A percentile compares a stretch with the other conserved stretches of the same genome.
Evolutionary conservation across 2,329 filamentous ascomycete genomes (phyloP).

Genomic region (Hyphodiscus sp.): DNA sequence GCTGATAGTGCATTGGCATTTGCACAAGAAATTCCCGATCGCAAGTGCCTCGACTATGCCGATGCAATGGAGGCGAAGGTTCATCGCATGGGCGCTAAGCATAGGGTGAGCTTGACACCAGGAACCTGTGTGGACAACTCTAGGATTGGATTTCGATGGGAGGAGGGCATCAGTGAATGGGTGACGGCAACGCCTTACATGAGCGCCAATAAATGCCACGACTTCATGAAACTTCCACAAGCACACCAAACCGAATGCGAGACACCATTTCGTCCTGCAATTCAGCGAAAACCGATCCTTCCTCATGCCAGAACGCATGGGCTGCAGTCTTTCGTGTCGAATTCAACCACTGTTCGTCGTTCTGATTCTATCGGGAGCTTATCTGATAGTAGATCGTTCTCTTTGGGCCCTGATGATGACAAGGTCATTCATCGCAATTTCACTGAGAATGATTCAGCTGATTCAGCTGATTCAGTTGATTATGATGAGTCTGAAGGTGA

Average conservation of each 20-base stretch:
- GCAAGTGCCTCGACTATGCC: slow-evolving; percentile 27
- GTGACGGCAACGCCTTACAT: slow-evolving; percentile 40
- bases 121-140: not conserved
- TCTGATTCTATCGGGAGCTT: not conserved
- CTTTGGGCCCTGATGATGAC: not conserved
- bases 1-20: slow-evolving; percentile 30
- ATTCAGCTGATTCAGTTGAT: too few relatives aligned
- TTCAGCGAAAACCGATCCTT: slow-evolving; percentile 1
- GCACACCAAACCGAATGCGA: slow-evolving; percentile 13
- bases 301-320: not conserved
- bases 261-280: slow-evolving; percentile 18
- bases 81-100: slow-evolving; percentile 1
- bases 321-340: not conserved
- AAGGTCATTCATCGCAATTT: not conserved
- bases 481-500: not conserved
- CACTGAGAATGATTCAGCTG: not conserved
- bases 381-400: not conserved
- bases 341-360: not conserved
- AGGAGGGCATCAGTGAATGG: slow-evolving; percentile 52
- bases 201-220: slow-evolving; percentile 8
- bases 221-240: not conserved
- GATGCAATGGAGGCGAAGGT: slow-evolving; percentile 20
- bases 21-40: slow-evolving; percentile 24
- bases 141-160: slow-evolving; percentile 39
- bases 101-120: not conserved